Evolutionary conservation across 192 early-diverging fungal genomes (phyloP), one percentile per base, ranked within the genome.

Genomic region (Martensiomyces pterosporus): DNA sequence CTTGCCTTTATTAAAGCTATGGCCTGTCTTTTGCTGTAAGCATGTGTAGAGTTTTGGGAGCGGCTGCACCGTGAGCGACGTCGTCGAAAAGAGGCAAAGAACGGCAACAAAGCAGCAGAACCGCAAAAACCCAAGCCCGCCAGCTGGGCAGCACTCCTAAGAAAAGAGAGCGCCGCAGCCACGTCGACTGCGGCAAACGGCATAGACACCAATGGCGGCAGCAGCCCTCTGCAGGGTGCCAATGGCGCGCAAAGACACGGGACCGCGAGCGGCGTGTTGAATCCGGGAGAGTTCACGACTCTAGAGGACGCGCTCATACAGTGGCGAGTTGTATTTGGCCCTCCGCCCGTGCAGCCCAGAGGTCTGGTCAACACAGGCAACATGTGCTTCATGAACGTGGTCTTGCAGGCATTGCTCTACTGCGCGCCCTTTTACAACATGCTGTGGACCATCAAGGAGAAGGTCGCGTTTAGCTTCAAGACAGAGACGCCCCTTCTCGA

Each of bases 301-400:
- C 59, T 74, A 9, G 58, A 58, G 17, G 64, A 74, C 10, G 64
- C 64, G 18, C 55, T 74, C 3, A 43, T 51, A 9, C 47, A 51
- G 43, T 55, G 58, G 59, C 9, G 21, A 14, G 55, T 74, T 2
- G 43, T 32, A 7, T 55, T 67, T 21, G 51, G 32, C 37, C 24
- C 62, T 29, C 48, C 66, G n/a, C 49, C 80, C 23, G 59, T 88
- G 26, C 79, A 85, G 48, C 94, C 96, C 12, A 83, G 96, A 22
- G 97, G 97, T 2, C 79, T 99, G 29, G 82, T 94, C 43, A 99
- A 99, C 65, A 89, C 81, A 40, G 95, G 94, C 24, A 99, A 99
- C 69, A 94, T 87, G 78, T 99, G 97, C 72, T 99, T 93, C 60
- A 91, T 98, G 88, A 99, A 98, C 61, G 90, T 87, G 32, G 88